Evolutionary conservation across 306 rosid genomes (phyloP).

Genomic region (Myrica gale): DNA sequence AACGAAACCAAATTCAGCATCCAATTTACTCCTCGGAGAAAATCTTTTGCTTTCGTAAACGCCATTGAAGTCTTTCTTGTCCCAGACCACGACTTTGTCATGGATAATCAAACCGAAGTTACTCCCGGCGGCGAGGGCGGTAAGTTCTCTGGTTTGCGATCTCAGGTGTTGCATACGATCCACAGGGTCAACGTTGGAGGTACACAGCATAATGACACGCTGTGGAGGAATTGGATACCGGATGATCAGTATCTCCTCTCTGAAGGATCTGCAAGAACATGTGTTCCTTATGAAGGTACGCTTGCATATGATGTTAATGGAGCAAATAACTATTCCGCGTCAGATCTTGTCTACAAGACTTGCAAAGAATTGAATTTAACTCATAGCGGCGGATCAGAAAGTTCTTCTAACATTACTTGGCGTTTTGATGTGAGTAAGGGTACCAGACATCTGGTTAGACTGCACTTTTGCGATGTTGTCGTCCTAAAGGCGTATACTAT

Average conservation of each 20-base stretch:
- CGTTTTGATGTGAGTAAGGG: slow-evolving; percentile 29
- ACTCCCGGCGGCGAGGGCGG: too few relatives aligned
- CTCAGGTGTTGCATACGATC: slow-evolving; percentile 26
- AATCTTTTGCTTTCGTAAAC: slow-evolving; percentile 43
- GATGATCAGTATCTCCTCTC: slow-evolving; percentile 25
- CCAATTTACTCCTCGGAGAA: slow-evolving; percentile 25
- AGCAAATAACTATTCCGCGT: slow-evolving; percentile 14
- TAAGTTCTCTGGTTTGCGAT: background rate
- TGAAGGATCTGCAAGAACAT: background rate
- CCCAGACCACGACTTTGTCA: slow-evolving; percentile 12
- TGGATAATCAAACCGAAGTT: accelerated
- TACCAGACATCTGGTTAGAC: slow-evolving; percentile 23
- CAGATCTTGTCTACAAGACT: slow-evolving; percentile 30
- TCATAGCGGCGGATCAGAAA: accelerated
- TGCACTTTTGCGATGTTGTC: slow-evolving; percentile 39
- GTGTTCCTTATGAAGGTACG: accelerated
- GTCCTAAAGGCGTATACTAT: accelerated
- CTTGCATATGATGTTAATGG: background rate
- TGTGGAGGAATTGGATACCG: slow-evolving; percentile 34
- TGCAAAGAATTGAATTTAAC: background rate
- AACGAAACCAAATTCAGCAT: background rate
- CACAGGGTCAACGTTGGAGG: slow-evolving; percentile 47
- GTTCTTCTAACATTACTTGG: slow-evolving; percentile 30
- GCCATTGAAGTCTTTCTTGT: slow-evolving; percentile 50
- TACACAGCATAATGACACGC: background rate